Evolutionary conservation across 108 stramenopile species (phyloP).

Genomic region (Licmophora abbreviata): DNA sequence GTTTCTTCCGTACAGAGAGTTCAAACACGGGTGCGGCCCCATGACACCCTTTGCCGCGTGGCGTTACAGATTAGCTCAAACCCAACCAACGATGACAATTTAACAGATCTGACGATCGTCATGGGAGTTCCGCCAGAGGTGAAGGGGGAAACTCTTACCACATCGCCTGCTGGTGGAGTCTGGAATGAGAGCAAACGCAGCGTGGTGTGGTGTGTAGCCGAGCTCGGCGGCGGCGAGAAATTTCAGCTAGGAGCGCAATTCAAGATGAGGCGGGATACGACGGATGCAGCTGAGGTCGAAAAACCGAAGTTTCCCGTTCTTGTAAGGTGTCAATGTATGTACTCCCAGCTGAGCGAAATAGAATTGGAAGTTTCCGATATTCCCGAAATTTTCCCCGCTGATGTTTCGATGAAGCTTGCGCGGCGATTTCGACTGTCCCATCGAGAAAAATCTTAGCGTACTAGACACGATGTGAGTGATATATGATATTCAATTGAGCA

Average conservation of each 20-base stretch:
- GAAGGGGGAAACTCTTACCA: slow-evolving; percentile 56
- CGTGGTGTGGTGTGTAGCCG: slow-evolving; percentile 78
- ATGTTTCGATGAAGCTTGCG: slow-evolving; percentile 64
- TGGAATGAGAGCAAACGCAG: slow-evolving; percentile 74
- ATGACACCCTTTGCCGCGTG: slow-evolving; percentile 53
- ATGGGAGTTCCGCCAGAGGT: slow-evolving; percentile 69
- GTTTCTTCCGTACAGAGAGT: slow-evolving; percentile 50
- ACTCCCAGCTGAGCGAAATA: slow-evolving; percentile 73
- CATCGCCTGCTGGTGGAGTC: slow-evolving; percentile 76
- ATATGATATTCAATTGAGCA: no score
- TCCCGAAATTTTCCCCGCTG: slow-evolving; percentile 44
- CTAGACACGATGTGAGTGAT: no score
- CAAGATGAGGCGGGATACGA: slow-evolving; percentile 30
- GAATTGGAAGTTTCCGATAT: slow-evolving; percentile 52
- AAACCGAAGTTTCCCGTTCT: slow-evolving; percentile 72
- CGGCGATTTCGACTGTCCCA: slow-evolving; percentile 76
- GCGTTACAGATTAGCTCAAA: slow-evolving; percentile 86
- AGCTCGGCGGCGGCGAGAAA: slow-evolving; percentile 80
- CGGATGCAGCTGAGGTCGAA: slow-evolving; percentile 18
- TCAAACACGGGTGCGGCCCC: slow-evolving; percentile 61
- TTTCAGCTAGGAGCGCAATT: slow-evolving; percentile 80
- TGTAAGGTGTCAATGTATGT: slow-evolving; percentile 74
- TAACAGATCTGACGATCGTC: slow-evolving; percentile 77
- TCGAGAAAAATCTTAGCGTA: slow-evolving; percentile 33
- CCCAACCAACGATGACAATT: slow-evolving; percentile 66